Evolutionary conservation across 129 eudicot genomes (phyloP).

Genomic region (Sambucus nigra): DNA sequence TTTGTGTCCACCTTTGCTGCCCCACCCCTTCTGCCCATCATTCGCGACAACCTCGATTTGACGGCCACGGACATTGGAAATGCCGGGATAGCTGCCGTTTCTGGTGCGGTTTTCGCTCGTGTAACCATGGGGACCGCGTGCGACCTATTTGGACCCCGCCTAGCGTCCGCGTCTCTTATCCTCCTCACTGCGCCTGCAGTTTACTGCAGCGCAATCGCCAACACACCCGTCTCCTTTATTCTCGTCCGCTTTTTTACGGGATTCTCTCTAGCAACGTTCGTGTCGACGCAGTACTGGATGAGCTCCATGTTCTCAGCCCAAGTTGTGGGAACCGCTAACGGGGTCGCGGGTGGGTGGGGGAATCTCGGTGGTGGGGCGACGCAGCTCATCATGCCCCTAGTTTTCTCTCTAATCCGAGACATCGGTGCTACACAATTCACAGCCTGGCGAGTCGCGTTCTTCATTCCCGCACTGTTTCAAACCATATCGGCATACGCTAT

Average conservation of each 20-base stretch:
- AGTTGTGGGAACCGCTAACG: constrained; percentile 27
- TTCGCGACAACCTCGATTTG: constrained; percentile 24
- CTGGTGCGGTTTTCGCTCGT: constrained; percentile 26
- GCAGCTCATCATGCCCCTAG: constrained; percentile 30
- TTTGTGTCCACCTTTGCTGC: constrained; percentile 30
- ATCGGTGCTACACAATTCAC: constrained; percentile 13
- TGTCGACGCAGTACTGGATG: constrained; percentile 18
- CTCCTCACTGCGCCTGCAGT: constrained; percentile 28
- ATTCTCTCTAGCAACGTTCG: constrained; percentile 12
- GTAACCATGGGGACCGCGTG: constrained; percentile 28
- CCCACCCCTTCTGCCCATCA: constrained; percentile 28
- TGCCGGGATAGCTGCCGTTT: constrained; percentile 29
- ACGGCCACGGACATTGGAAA: constrained; percentile 25
- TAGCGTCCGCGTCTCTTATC: constrained; percentile 24
- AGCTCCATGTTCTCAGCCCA: constrained; percentile 20
- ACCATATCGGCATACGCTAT: constrained; percentile 18
- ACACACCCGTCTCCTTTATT: constrained; percentile 15
- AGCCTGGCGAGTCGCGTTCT: constrained; percentile 29
- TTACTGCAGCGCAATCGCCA: constrained; percentile 10
- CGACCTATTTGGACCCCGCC: constrained; percentile 25
- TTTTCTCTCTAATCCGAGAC: constrained; percentile 7
- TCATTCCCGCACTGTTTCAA: constrained; percentile 23
- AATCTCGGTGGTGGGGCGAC: constrained; percentile 29
- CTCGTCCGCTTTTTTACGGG: constrained; percentile 17
- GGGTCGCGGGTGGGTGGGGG: constrained; percentile 29